phyloP scores from a whole-genome alignment of 2,329 filamentous ascomycete species.

The Xylariomycetidae sp. region DNA sequence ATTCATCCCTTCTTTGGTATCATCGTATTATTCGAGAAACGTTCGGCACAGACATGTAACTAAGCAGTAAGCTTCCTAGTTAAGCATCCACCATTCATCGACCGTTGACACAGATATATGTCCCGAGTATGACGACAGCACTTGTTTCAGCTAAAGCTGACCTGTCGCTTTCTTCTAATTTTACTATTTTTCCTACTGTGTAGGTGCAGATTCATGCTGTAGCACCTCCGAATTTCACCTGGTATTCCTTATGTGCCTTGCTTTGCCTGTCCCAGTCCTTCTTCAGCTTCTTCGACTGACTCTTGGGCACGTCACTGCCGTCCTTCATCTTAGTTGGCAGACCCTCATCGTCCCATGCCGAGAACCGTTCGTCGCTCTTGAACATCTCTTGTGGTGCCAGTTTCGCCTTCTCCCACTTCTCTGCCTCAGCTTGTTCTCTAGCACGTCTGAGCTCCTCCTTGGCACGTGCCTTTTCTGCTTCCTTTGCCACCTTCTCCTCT shows the following conservation, averaged over 20 bases:
- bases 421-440: slow-evolving; percentile 45
- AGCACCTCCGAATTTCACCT: slow-evolving; percentile 28
- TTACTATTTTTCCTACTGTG: too few relatives aligned
- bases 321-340: slow-evolving; percentile 72
- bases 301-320: slow-evolving; percentile 78
- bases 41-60: too few relatives aligned
- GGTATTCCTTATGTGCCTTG: slow-evolving; percentile 68
- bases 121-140: too few relatives aligned
- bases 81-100: too few relatives aligned
- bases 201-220: too few relatives aligned
- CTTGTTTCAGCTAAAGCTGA: too few relatives aligned
- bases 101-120: too few relatives aligned
- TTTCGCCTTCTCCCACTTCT: slow-evolving; percentile 55
- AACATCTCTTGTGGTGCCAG: slow-evolving; percentile 53
- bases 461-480: slow-evolving; percentile 54
- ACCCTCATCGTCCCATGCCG: slow-evolving; percentile 78
- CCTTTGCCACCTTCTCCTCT: slow-evolving; percentile 55
- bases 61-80: too few relatives aligned
- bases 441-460: slow-evolving; percentile 52
- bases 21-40: too few relatives aligned
- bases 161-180: too few relatives aligned
- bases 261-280: slow-evolving; percentile 92
- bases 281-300: slow-evolving; percentile 71
- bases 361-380: slow-evolving; percentile 54
- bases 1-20: too few relatives aligned